Percentiles rank a stretch among this genome's conserved stretches.
These are phyloP conservation scores for Cyclotella cryptica DNA, from an alignment of 108 stramenopile species.

Conservation along the genomic window DNA sequence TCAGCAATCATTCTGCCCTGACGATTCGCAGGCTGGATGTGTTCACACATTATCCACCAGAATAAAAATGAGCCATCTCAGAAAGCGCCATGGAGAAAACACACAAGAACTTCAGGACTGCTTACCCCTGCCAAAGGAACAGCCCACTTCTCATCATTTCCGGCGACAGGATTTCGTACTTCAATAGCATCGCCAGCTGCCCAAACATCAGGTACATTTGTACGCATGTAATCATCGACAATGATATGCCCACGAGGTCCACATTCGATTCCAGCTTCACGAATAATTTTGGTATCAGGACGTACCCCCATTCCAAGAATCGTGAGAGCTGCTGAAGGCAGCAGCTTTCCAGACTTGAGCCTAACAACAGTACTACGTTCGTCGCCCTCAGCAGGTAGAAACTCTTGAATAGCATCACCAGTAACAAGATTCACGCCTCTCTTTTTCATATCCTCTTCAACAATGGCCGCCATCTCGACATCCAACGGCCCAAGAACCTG, in stretches of 20 bases:
- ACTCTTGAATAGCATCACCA: constrained; percentile 66
- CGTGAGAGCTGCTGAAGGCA: constrained; percentile 69
- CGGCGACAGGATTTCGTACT: constrained; percentile 64
- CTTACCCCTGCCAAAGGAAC: constrained; percentile 69
- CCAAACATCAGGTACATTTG: constrained; percentile 61
- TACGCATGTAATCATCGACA: constrained; percentile 64
- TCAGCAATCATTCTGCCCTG: constrained; percentile 78
- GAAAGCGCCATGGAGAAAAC: not conserved
- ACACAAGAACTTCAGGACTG: not conserved
- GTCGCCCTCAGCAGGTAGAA: constrained; percentile 49
- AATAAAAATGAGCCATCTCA: not conserved
- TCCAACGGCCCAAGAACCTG: constrained; percentile 72
- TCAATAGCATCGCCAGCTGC: constrained; percentile 76
- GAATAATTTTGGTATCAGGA: constrained; percentile 66
- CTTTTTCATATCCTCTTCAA: constrained; percentile 56
- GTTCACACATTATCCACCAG: not conserved
- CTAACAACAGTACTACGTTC: constrained; percentile 57
- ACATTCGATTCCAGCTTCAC: constrained; percentile 67
- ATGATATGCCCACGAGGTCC: constrained; percentile 61
- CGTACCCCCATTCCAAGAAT: constrained; percentile 73
- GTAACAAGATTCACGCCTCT: constrained; percentile 65
- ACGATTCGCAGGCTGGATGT: constrained; percentile 62
- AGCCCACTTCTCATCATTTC: constrained; percentile 58
- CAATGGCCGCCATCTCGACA: constrained; percentile 70
- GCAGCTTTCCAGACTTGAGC: constrained; percentile 57